Evolutionary conservation across 2,329 filamentous ascomycete genomes (phyloP).

Genomic region (Hawksworthiomyces lignivorus): DNA sequence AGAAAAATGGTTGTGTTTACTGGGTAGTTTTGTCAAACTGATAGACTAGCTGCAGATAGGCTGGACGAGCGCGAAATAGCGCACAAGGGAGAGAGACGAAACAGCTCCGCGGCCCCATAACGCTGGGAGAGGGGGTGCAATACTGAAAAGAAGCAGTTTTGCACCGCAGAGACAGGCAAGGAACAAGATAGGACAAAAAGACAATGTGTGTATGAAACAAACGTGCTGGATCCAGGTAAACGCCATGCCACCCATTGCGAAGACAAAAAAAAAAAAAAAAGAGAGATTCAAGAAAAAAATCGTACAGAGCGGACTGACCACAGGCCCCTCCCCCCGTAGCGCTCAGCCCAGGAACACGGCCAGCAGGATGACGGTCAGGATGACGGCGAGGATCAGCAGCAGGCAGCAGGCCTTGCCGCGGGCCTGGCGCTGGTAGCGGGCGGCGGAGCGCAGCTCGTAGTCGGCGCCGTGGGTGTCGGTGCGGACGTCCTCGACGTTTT

Average conservation of each 20-base stretch:
- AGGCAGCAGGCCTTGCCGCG: conserved; percentile 92
- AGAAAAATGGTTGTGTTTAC: no score
- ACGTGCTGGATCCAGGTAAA: background rate
- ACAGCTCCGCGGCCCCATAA: no score
- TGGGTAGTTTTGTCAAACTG: no score
- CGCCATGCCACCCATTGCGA: background rate
- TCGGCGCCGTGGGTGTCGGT: conserved; percentile 81
- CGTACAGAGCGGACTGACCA: no score
- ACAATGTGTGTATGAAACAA: background rate
- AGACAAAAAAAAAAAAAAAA: background rate
- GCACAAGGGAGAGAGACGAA: no score
- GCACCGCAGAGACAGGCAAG: background rate
- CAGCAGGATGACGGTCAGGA: conserved; percentile 81
- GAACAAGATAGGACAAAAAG: background rate
- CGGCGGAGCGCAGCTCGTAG: conserved; percentile 74
- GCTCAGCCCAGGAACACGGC: conserved; percentile 70
- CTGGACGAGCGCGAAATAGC: no score
- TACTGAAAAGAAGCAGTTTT: no score
- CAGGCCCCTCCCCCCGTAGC: no score
- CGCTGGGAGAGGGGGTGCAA: no score
- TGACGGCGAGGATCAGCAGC: conserved; percentile 78
- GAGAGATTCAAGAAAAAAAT: background rate
- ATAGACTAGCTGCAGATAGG: no score
- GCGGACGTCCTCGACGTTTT: conserved; percentile 78
- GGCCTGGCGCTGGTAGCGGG: conserved; percentile 89